Base-by-base conservation (phyloP, 2,329 filamentous ascomycete species). In the Xylaria sp. region DNA sequence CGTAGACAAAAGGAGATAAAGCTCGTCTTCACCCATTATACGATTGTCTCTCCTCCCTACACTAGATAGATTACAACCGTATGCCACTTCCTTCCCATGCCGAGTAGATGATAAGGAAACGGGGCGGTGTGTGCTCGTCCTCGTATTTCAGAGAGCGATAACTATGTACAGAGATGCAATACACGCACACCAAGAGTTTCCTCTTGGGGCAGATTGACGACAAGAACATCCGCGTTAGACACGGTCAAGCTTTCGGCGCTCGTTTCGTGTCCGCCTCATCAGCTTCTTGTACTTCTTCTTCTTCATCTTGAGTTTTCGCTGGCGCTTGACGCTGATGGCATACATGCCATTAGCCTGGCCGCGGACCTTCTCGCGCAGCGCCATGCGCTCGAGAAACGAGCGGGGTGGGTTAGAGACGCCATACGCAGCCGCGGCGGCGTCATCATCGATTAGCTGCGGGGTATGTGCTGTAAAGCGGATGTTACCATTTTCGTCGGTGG, bases 261-360 rank as follows among this genome's bases (percentile, higher is more conserved):
- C 81, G 79, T 93, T 95, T 80, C 95, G 89, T 78, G 95, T 98
- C 82, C 90, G 88, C 86, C 92, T 93, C 92, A 97, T 94, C 74
- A 98, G 85, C 89, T 99, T 99, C 94, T 98, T 98, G 83, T 97
- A 97, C 90, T 99, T 99, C 88, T 98, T 95, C 89, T 98, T 99
- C 92, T 99, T 99, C 94, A 99, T 99, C 89, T 94, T 97, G 78
- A 98, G 84, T 84, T 96, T 97, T 78, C 94, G 87, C 82, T 97
- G 93, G 81, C 96, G 88, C 86, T 91, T 94, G 75, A 98, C 95
- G 78, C 93, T 97, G 79, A 99, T 93, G 71, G 93, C 88, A 69
- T 90, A 83, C 91, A 97, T 94, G 68, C 80, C 77, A 62, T 79
- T 79, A 76, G 73, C 80, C 72, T 82, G 82, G 63, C 82, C 81